Conservation (phyloP, 768 basidiomycete species). For the Serendipita vermifera region DNA sequence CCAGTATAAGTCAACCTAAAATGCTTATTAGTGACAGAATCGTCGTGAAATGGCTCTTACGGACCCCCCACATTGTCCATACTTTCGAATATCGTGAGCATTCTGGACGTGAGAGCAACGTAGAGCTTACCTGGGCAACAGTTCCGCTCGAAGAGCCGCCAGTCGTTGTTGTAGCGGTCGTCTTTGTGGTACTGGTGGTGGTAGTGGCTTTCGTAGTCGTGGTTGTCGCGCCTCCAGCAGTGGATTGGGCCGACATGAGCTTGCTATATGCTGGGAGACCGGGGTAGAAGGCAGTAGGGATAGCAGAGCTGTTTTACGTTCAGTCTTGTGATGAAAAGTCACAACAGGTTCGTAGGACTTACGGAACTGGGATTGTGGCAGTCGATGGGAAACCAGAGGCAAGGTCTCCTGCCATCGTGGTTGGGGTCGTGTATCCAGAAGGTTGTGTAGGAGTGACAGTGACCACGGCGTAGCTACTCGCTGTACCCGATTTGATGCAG, state of each 20-base stretch:
- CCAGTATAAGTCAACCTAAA: too few species aligned
- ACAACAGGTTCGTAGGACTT: background rate
- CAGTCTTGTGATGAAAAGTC: background rate
- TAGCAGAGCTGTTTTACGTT: constrained; percentile 2
- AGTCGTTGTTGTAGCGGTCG: too few species aligned
- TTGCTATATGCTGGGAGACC: constrained; percentile 1
- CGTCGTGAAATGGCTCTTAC: too few species aligned
- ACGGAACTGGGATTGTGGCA: constrained; percentile 13
- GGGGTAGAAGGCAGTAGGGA: constrained; percentile 12
- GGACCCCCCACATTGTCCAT: too few species aligned
- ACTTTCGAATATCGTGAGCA: too few species aligned
- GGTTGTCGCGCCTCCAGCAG: background rate
- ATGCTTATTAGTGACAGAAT: too few species aligned
- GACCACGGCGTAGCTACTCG: constrained; percentile 18
- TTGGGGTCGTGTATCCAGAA: constrained; percentile 21
- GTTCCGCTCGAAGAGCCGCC: too few species aligned
- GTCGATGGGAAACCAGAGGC: constrained; percentile 9
- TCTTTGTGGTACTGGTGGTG: too few species aligned
- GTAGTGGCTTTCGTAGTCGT: too few species aligned
- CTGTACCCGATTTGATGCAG: constrained; percentile 19
- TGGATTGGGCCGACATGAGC: background rate
- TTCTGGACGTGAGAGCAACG: too few species aligned
- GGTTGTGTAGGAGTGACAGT: constrained; percentile 18
- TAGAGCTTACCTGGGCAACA: too few species aligned
- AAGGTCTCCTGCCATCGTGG: constrained; percentile 17